Evolutionary conservation across 2,329 filamentous ascomycete genomes (phyloP), one percentile per base, ranked within the genome.

Genomic region (Shiraia sp.): DNA sequence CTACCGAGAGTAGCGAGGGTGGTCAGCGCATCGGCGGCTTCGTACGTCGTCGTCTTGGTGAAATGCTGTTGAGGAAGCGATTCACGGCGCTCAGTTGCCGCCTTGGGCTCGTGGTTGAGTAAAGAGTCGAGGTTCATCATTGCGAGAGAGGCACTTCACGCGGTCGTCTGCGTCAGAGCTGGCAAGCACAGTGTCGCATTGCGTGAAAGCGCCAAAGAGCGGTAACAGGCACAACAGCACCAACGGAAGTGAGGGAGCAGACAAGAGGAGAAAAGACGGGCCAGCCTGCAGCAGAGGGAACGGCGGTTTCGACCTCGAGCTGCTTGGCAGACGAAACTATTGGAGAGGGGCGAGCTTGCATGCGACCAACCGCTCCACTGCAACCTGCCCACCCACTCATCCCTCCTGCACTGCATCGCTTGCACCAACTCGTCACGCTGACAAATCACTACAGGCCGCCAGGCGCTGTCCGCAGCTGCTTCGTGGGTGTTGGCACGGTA

Each of bases 21-120:
- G 17, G 66, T 63, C 43, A 70, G 61, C 41, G 70, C 70, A 45
- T 72, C 66, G 40, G 68, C 71, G 14, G 70, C 71, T 28, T 73
- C 72, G 57, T 59, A 54, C 14, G 62, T 55, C 15, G 63, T 59
- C 22, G 57, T 53, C 28, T 42, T 46, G 36, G 51, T 37, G 26
- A 17, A 41, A 41, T 36, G 28, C 32, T 40, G 48, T 28, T 22
- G 32, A 36, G 40, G 16, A 46, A 40, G 36, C 19, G 51, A 49
- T 36, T 41, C 40, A 44, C 49, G 50, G 10, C 49, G 52, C 14
- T 44, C 45, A 10, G 49, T 32, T 40, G 41, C 32, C 10, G 54
- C 41, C 29, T 4, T 6, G 40, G 53, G 50, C 38, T 58, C 59
- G 51, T 62, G 57, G 59, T 68, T 68, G 56, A 69, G 63, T 35